Base-by-base conservation (phyloP, 352 stramenopile genomes). In the Thalassiosira mediterranea region DNA sequence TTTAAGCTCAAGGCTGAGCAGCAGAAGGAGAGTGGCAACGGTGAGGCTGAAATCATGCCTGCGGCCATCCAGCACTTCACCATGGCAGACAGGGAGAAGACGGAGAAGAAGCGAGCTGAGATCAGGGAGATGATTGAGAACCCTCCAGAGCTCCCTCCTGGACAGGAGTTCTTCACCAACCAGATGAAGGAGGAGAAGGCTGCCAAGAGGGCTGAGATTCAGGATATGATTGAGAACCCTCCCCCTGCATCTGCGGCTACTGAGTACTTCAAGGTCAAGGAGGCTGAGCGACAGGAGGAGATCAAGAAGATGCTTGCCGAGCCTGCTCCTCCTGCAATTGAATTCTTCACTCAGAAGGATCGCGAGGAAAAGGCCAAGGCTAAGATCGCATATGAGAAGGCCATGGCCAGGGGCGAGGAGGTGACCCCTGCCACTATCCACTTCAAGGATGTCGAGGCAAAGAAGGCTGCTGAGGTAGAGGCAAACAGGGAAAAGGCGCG, bases 51-150 rank as follows among this genome's bases (percentile, higher is more conserved):
- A 40, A n/a, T 26, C 1, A 68, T 68, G 59, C 59, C 59, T 8
- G 23, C 42, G 25, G 59, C 59, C n/a, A 68, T 68, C 37, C 40
- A 54, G 42, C n/a, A 68, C 40, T 68, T 68, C 42, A 68, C 59
- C 1, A 11, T 59, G 2, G 44, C 11, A 13, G 42, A 58, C 2
- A n/a, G n/a, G 17, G 59, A 23, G 4, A 34, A 25, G 23, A 23
- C 1, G 4, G 13, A 19, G 3, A 26, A 15, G 59, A 56, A 59
- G 26, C 29, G 37, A 1, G 59, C 38, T 1, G 40, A 42, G 19
- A 68, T 68, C 21, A 10, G 15, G 21, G 37, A 15, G 5, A 28
- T 68, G 42, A 37, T 37, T 4, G 59, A 54, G 1, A 68, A 68
- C 29, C 59, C 59, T 8, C 59, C 59, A 4, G 38, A 37, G 5